Conservation (phyloP, 331 rosid species). For the Pyracantha coccinea region DNA sequence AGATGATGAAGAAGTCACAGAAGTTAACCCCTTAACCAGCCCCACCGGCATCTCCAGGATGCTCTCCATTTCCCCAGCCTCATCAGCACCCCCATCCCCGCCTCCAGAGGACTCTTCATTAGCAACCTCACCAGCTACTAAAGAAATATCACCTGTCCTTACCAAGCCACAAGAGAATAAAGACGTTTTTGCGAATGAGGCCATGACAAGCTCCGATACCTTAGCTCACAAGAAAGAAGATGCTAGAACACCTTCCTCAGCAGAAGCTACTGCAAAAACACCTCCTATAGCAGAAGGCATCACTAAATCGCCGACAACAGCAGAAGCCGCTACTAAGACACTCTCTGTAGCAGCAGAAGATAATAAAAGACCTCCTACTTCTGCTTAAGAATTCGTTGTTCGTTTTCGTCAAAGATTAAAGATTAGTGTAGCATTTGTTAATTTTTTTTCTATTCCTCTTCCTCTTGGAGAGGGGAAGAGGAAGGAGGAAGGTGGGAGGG, state of each 20-base stretch:
- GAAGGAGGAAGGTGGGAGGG: conserved; percentile 15
- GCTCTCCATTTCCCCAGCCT: conserved; percentile 38
- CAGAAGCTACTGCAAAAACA: background rate
- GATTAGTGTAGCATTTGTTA: conserved; percentile 9
- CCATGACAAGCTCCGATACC: conserved; percentile 13
- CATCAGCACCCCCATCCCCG: conserved; percentile 27
- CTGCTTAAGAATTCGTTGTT: conserved; percentile 24
- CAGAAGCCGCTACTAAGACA: conserved; percentile 19
- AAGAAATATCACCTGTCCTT: conserved; percentile 27
- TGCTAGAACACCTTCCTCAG: conserved; percentile 7
- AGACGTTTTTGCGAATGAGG: conserved; percentile 25
- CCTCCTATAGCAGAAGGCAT: no score
- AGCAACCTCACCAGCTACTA: conserved; percentile 9
- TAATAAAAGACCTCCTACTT: background rate
- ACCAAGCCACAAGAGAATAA: conserved; percentile 20
- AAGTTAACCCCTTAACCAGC: conserved; percentile 54
- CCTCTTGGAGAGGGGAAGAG: conserved; percentile 19
- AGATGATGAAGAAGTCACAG: conserved; percentile 82
- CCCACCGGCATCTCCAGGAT: conserved; percentile 22
- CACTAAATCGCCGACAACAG: no score
- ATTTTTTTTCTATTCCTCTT: background rate
- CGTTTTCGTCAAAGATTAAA: conserved; percentile 3
- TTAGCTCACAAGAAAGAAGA: conserved; percentile 27
- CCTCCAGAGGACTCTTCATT: conserved; percentile 21
- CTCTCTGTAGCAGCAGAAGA: background rate